Percentiles rank a stretch among this genome's conserved stretches.
Evolutionary conservation across 352 stramenopile species (phyloP).

Genomic region (Globisporangium okanoganense): DNA sequence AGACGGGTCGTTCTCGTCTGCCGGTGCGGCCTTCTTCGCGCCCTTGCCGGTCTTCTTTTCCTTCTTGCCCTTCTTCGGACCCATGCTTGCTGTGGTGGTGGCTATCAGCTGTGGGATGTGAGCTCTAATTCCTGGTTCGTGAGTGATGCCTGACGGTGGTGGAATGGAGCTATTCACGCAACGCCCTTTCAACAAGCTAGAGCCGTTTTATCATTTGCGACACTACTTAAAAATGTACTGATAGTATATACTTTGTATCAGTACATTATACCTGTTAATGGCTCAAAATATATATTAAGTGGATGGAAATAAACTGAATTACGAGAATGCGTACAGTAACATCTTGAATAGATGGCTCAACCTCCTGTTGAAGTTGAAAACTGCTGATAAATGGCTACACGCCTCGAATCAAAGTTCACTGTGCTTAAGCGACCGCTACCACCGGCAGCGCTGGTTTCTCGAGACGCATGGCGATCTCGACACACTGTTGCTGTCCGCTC

Average conservation of each 20-base stretch:
- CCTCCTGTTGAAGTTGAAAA: not conserved
- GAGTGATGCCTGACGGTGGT: not conserved
- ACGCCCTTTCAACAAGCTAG: too few relatives aligned
- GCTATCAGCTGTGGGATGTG: too few relatives aligned
- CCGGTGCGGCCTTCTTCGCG: conserved; percentile 37
- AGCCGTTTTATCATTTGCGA: too few relatives aligned
- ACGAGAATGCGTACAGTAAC: not conserved
- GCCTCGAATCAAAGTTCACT: not conserved
- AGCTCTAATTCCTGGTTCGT: not conserved
- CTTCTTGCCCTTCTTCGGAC: conserved; percentile 69
- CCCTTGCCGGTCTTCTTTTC: conserved; percentile 53
- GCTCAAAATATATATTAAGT: too few relatives aligned
- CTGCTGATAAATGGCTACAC: not conserved
- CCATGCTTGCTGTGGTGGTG: conserved; percentile 27
- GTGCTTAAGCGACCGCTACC: not conserved
- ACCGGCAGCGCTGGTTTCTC: not conserved
- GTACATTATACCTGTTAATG: too few relatives aligned
- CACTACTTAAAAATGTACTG: too few relatives aligned
- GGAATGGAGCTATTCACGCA: not conserved
- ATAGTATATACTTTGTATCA: too few relatives aligned
- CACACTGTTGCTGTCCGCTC: not conserved
- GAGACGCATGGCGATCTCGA: not conserved
- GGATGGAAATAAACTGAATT: not conserved
- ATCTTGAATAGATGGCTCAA: not conserved
- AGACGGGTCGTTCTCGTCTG: conserved; percentile 50